A percentile compares a stretch with the other conserved stretches of the same genome.
phyloP scores from a whole-genome alignment of 495 filamentous ascomycete genomes.

The Extremus antarcticus region DNA sequence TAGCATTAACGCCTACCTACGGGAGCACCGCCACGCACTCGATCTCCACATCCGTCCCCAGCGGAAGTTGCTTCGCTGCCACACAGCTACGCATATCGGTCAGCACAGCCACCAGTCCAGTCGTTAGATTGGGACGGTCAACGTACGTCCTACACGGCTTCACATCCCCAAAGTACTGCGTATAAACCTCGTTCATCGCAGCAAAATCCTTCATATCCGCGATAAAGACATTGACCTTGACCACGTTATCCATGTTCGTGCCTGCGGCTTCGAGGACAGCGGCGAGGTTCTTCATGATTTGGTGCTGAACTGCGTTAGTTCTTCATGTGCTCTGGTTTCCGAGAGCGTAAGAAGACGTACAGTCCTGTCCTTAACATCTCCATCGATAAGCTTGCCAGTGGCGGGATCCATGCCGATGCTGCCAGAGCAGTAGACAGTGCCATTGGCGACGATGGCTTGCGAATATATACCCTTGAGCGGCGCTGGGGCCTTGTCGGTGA shows the following conservation, averaged over 20 bases:
- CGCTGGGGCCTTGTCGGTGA: constrained; percentile 9
- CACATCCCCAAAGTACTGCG: constrained; percentile 22
- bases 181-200: constrained; percentile 43
- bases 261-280: constrained; percentile 57
- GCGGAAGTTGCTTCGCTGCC: constrained; percentile 53
- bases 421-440: constrained; percentile 28
- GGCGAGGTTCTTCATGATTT: constrained; percentile 47
- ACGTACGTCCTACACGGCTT: constrained; percentile 16
- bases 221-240: constrained; percentile 62
- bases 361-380: constrained; percentile 14
- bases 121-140: not conserved
- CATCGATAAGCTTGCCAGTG: constrained; percentile 19
- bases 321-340: not conserved
- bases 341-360: constrained; percentile 1
- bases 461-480: constrained; percentile 8
- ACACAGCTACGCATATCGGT: constrained; percentile 42
- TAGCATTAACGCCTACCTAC: constrained; percentile 16
- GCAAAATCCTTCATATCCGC: constrained; percentile 59
- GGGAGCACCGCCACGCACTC: constrained; percentile 46
- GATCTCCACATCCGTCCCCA: constrained; percentile 61
- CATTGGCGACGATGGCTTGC: constrained; percentile 23
- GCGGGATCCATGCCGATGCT: constrained; percentile 24
- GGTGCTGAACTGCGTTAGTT: too few relatives aligned
- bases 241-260: constrained; percentile 49
- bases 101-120: not conserved